Evolutionary conservation across 1,139 yeast species (phyloP), one percentile per base, ranked within the genome.

Genomic region (Candida smagusa): DNA sequence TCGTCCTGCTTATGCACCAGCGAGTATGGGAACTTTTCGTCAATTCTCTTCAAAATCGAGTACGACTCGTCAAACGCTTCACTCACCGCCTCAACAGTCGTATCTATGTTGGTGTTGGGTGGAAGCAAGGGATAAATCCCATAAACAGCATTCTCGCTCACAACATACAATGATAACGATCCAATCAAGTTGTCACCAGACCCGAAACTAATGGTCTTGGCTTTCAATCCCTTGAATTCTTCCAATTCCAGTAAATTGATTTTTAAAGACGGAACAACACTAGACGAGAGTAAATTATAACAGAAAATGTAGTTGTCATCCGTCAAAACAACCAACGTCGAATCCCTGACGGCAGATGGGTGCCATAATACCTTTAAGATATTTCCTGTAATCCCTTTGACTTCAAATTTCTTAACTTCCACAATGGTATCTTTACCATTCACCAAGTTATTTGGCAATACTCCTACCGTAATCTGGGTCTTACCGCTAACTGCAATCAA

Each of bases 291-390:
- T 11, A 68, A 41, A 43, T 69, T 72, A 43, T 53, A 69, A 7
- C 54, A 53, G 29, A 47, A 45, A 22, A 70, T 50, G 19, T 50
- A 40, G 9, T 54, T 45, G 7, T 47, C 40, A 7, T 51, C 55
- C 24, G 57, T 58, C 40, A 69, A 61, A 3, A 68, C 47, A 9
- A 66, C 69, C 42, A 70, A 48, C 22, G 56, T 54, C 9, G 58
- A 53, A 42, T 58, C 65, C 22, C 48, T 53, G 2, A 56, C 50
- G 4, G 53, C 44, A 3, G 54, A 52, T 6, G 64, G 46, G 32
- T 63, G 67, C 74, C 75, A 70, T 4, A 59, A 29, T 2, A 59
- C 60, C 32, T 61, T 58, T 27, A 44, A 45, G 8, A 68, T 50
- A 1, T 41, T 40, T 2, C 56, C 53, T 1, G 35, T 40, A 4